Conservation (phyloP, 2,329 filamentous ascomycete species). For the Paracoccidioides lutzii region DNA sequence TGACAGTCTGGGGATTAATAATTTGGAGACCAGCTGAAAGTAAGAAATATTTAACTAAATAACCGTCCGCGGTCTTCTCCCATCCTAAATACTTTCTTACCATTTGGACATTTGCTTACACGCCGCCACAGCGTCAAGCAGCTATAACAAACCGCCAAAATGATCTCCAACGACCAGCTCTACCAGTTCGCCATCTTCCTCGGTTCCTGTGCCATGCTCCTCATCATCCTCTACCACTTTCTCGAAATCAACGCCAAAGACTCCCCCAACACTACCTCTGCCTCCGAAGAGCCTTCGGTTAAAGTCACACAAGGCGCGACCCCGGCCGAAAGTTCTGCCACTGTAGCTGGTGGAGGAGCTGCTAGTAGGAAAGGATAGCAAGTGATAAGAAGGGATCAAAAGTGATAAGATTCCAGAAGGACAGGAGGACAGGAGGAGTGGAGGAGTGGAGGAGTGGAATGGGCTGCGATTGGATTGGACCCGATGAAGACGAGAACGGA, state of each 20-base stretch:
- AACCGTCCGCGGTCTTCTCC: not conserved
- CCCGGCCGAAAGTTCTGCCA: not conserved
- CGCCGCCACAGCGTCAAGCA: not conserved
- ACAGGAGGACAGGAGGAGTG: too few species aligned
- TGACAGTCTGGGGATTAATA: not conserved
- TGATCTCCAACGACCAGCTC: slow-evolving; percentile 90
- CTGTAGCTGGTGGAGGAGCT: not conserved
- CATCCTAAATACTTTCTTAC: not conserved
- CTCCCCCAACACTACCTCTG: slow-evolving; percentile 17
- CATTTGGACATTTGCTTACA: not conserved
- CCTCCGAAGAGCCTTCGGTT: not conserved
- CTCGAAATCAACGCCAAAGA: slow-evolving; percentile 81
- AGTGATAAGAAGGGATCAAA: too few species aligned
- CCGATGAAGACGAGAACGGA: not conserved
- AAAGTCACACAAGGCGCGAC: too few species aligned
- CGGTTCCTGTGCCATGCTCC: slow-evolving; percentile 73
- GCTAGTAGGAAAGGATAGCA: not conserved
- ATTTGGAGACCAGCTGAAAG: not conserved
- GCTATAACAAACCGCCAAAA: slow-evolving; percentile 35
- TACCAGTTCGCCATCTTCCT: slow-evolving; percentile 90
- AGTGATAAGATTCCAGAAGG: too few species aligned
- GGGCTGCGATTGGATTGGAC: too few species aligned
- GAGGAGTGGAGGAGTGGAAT: too few species aligned
- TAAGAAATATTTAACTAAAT: not conserved
- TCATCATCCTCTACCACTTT: slow-evolving; percentile 93